Percentiles rank a stretch among this genome's conserved stretches.
Evolutionary conservation across 768 basidiomycete species (phyloP).

Genomic region (Cyclocybe aegerita): DNA sequence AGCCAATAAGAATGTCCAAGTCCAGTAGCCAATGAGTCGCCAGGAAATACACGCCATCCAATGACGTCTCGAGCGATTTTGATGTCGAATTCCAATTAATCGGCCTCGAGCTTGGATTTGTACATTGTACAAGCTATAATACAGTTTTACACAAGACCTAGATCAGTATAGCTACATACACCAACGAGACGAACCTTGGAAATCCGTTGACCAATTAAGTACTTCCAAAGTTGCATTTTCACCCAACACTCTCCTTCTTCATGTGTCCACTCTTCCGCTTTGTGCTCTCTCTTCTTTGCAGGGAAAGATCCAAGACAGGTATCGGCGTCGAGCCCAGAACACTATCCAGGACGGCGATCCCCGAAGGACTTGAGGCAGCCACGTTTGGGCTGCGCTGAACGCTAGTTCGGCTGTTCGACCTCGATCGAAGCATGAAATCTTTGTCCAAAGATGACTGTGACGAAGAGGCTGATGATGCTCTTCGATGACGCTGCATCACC

Average conservation of each 20-base stretch:
- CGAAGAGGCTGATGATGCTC: slow-evolving; percentile 73
- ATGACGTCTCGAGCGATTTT: too few relatives aligned
- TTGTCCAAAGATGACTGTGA: slow-evolving; percentile 45
- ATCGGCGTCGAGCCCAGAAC: slow-evolving; percentile 18
- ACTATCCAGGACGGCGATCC: slow-evolving; percentile 24
- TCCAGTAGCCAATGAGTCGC: too few relatives aligned
- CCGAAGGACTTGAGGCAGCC: slow-evolving; percentile 28
- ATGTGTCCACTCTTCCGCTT: slow-evolving; percentile 14
- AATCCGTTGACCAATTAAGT: neutral
- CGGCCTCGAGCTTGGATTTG: too few relatives aligned
- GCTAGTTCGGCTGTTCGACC: slow-evolving; percentile 42
- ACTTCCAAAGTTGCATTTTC: neutral
- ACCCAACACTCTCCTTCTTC: slow-evolving; percentile 15
- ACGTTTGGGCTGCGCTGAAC: slow-evolving; percentile 32
- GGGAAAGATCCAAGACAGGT: slow-evolving; percentile 15
- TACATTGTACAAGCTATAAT: too few relatives aligned
- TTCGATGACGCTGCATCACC: slow-evolving; percentile 75
- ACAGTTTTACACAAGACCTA: too few relatives aligned
- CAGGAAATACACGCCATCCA: too few relatives aligned
- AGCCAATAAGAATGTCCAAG: neutral
- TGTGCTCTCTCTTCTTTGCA: slow-evolving; percentile 18
- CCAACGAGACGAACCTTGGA: neutral
- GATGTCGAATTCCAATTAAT: too few relatives aligned
- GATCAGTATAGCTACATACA: neutral
- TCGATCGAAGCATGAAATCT: slow-evolving; percentile 35